These are phyloP conservation scores for Boletus nobilissimus DNA, from an alignment of 1,284 basidiomycete species.

Conservation along the genomic window DNA sequence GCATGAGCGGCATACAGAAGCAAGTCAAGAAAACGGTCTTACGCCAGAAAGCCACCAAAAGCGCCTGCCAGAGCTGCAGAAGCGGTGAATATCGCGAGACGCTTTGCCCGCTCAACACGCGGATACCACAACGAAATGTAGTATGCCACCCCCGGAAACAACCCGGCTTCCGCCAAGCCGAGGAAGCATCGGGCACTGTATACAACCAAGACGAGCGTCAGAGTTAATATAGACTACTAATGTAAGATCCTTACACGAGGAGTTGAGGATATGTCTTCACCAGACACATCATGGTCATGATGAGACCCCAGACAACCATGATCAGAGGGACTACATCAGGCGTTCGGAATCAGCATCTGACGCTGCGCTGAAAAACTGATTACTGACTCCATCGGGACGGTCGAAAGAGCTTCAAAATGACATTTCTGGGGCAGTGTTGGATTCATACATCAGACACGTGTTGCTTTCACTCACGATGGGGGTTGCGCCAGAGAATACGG, in stretches of 20 bases:
- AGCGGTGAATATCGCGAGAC: no score
- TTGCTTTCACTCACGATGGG: conserved; percentile 54
- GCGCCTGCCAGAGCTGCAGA: no score
- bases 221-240: no score
- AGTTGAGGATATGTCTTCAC: conserved; percentile 49
- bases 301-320: conserved; percentile 59
- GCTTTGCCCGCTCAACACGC: no score
- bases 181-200: no score
- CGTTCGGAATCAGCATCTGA: no score
- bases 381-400: conserved; percentile 61
- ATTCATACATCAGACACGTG: not conserved
- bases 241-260: conserved; percentile 36
- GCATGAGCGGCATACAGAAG: not conserved
- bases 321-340: conserved; percentile 6
- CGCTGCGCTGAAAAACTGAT: no score
- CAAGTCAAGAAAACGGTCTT: conserved; percentile 14
- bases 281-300: conserved; percentile 54
- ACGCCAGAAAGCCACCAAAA: conserved; percentile 53
- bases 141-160: no score
- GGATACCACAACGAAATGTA: no score
- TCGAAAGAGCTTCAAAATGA: conserved; percentile 56
- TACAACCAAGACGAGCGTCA: no score
- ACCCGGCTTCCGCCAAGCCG: no score
- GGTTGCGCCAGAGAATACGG: conserved; percentile 59
- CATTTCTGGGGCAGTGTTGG: no score